These are phyloP conservation scores for Mrakia frigida DNA, from an alignment of 768 basidiomycete species.

Conservation along the genomic window DNA sequence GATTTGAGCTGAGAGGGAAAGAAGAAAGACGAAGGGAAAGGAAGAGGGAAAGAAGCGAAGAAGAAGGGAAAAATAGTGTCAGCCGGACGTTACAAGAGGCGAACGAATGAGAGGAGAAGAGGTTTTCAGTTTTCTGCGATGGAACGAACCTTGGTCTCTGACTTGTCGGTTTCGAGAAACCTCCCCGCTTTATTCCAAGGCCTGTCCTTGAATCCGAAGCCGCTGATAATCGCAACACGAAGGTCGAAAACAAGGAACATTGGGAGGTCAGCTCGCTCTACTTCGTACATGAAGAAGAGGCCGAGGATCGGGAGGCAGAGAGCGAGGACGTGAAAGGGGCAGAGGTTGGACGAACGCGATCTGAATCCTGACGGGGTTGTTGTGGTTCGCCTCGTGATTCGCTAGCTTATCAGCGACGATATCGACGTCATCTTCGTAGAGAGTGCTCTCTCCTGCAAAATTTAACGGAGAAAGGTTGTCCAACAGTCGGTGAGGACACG, in stretches of 20 bases:
- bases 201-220: conserved; percentile 75
- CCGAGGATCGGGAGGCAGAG: not conserved
- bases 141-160: conserved; percentile 45
- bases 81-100: not conserved
- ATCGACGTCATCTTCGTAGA: not conserved
- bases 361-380: conserved; percentile 46
- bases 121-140: not conserved
- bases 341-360: conserved; percentile 52
- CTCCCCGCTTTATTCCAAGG: conserved; percentile 50
- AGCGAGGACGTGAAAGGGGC: conserved; percentile 33
- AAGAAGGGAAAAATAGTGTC: not conserved
- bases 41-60: not conserved
- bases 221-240: conserved; percentile 51
- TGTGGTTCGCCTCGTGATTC: not conserved
- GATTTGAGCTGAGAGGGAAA: conserved; percentile 7
- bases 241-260: conserved; percentile 22
- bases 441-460: conserved; percentile 36
- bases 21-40: not conserved
- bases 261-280: not conserved
- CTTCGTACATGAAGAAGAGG: conserved; percentile 32
- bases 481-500: not conserved
- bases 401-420: not conserved
- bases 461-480: no score
- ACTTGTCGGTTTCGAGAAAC: conserved; percentile 64
- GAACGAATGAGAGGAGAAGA: not conserved